These are phyloP conservation scores for Zasmidium angulare DNA, from an alignment of 2,329 filamentous ascomycete species.

Conservation along the genomic window DNA sequence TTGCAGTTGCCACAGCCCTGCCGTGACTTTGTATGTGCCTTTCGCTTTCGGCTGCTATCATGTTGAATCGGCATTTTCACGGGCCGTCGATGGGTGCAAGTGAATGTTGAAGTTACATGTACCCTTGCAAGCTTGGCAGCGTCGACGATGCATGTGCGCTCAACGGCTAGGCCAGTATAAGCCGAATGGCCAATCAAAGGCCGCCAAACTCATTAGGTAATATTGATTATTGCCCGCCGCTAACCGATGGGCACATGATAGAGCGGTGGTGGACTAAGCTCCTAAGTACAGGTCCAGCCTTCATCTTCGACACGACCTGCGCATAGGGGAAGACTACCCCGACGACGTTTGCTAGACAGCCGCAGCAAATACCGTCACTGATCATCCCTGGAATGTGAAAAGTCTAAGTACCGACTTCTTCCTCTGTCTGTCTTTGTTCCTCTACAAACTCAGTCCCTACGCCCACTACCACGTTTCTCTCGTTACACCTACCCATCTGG, in stretches of 20 bases:
- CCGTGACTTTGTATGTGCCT: constrained; percentile 53
- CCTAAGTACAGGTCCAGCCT: constrained; percentile 19
- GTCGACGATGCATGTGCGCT: background rate
- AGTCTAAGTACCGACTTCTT: constrained; percentile 11
- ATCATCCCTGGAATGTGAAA: constrained; percentile 12
- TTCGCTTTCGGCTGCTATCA: constrained; percentile 16
- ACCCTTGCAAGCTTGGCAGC: background rate
- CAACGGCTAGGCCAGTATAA: background rate
- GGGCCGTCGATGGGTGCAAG: background rate
- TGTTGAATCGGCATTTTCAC: background rate
- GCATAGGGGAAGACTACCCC: background rate
- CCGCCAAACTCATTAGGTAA: background rate
- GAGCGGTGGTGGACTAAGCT: background rate
- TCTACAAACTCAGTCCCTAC: background rate
- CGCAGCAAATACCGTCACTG: background rate
- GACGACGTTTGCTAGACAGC: background rate
- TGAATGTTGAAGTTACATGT: background rate
- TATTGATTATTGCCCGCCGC: background rate
- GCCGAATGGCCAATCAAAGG: background rate
- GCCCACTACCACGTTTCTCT: background rate
- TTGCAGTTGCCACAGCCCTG: constrained; percentile 59
- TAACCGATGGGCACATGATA: background rate
- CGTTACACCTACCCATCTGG: background rate
- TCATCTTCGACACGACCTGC: constrained; percentile 1
- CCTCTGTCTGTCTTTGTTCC: constrained; percentile 1